Percentiles rank a stretch among this genome's conserved stretches.
phyloP scores from a whole-genome alignment of 1,139 yeast genomes.

The Geotrichum reessii region DNA sequence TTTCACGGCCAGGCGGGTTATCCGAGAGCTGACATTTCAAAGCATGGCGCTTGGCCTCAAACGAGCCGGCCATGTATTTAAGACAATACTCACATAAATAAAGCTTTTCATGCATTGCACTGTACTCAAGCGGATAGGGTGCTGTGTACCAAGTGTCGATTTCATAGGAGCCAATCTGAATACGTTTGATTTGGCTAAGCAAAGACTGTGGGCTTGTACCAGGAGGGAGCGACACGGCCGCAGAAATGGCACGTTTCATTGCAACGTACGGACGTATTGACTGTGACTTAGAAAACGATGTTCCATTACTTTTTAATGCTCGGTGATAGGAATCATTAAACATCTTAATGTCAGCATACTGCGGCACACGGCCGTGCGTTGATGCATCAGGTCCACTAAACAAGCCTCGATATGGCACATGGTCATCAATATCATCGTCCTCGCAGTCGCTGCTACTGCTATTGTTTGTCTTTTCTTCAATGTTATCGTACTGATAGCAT shows the following conservation, averaged over 20 bases:
- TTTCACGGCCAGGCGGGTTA: conserved; percentile 86
- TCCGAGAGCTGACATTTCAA: conserved; percentile 49
- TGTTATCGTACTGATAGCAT: background rate
- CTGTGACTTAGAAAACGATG: conserved; percentile 13
- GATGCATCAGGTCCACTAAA: conserved; percentile 54
- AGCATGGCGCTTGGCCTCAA: conserved; percentile 62
- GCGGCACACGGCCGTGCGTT: conserved; percentile 59
- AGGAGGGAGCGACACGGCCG: conserved; percentile 11
- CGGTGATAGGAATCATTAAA: conserved; percentile 42
- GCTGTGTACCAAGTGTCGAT: conserved; percentile 91
- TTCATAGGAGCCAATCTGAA: conserved; percentile 65
- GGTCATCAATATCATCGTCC: conserved; percentile 2
- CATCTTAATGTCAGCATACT: conserved; percentile 43
- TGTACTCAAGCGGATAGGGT: conserved; percentile 87
- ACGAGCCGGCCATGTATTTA: conserved; percentile 70
- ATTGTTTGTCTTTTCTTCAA: background rate
- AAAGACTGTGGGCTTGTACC: conserved; percentile 17
- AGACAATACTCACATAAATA: conserved; percentile 83
- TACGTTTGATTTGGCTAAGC: conserved; percentile 43
- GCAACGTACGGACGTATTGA: conserved; percentile 18
- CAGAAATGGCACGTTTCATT: conserved; percentile 7
- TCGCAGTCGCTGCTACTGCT: background rate
- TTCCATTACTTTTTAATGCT: conserved; percentile 26
- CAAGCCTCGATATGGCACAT: conserved; percentile 57
- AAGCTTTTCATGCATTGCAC: conserved; percentile 49